Evolutionary conservation across 345 rosid genomes (phyloP), one percentile per base, ranked within the genome.

Genomic region (Psidium friedrichsthalianum): DNA sequence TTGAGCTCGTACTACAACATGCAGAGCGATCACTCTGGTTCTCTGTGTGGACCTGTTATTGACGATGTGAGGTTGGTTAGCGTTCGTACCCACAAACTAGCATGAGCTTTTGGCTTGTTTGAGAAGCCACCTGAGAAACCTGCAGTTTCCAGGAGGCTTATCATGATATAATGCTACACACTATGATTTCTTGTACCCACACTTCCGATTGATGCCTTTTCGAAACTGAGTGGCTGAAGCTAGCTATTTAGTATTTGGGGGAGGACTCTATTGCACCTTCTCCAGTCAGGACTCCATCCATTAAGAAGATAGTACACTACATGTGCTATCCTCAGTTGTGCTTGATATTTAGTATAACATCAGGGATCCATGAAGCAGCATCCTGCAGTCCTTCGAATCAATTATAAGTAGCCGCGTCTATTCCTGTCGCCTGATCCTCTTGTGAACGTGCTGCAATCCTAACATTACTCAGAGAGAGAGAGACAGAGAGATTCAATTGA

Each of bases 21-120:
- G 94, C 93, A 85, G 84, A 92, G 87, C 25, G 96, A 94, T 86
- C 87, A 92, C 89, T 91, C 95, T 12, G 96, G 96, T 16, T 92
- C 96, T 21, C 91, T 96, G 3, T 96, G 98, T 55, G 96, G 98
- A 24, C 98, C 98, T 9, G 94, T 96, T 11, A 25, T 96, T 20
- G 98, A 96, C 86, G 95, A 92, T 54, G 93, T 94, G 36, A 93
- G 82, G 89, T 86, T 94, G 52, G 82, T 94, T 53, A 90, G 88
- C 40, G 88, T 90, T 78, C 87, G 91, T 76, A 85, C 10, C 51
- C 58, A 54, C 24, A 64, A 84, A 83, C 88, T 85, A 55, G 82
- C 89, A 11, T 44, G 57, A 24, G 49, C 42, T 24, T 29, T 53
- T 32, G 84, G 57, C 36, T 5, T 27, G 40, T 51, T 27, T 53